These are phyloP conservation scores for Pleomassaria siparia DNA, from an alignment of 2,329 filamentous ascomycete species.

Conservation along the genomic window DNA sequence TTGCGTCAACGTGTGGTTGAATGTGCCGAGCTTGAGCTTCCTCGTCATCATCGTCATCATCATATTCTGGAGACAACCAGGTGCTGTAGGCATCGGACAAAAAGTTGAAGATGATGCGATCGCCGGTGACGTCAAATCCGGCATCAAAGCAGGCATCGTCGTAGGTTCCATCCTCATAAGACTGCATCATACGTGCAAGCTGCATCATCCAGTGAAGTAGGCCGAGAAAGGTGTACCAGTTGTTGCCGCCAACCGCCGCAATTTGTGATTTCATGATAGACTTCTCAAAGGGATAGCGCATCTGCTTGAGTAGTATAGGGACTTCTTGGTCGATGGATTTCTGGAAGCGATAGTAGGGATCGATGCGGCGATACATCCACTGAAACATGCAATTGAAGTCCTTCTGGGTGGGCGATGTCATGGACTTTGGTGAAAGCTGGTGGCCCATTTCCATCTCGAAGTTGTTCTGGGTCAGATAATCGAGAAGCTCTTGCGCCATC, in stretches of 20 bases:
- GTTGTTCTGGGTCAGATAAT: constrained; percentile 90
- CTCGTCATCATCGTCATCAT: constrained; percentile 77
- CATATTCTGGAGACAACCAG: constrained; percentile 79
- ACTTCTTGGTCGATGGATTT: constrained; percentile 96
- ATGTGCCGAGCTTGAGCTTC: constrained; percentile 70
- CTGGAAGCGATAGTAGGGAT: constrained; percentile 88
- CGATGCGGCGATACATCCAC: constrained; percentile 94
- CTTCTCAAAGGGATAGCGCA: constrained; percentile 93
- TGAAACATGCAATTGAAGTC: constrained; percentile 98
- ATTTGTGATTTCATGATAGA: constrained; percentile 97
- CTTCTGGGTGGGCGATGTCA: constrained; percentile 94
- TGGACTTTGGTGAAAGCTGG: constrained; percentile 82
- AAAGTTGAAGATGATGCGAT: constrained; percentile 94
- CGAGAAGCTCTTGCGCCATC: constrained; percentile 85
- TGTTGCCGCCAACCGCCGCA: constrained; percentile 90
- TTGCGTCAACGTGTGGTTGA: constrained; percentile 79
- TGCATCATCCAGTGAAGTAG: constrained; percentile 99
- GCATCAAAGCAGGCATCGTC: constrained; percentile 87
- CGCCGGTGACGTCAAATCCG: constrained; percentile 82
- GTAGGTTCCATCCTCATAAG: constrained; percentile 75
- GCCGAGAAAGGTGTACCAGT: constrained; percentile 93
- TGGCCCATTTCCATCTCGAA: constrained; percentile 99
- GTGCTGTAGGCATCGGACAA: constrained; percentile 86
- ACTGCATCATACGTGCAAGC: constrained; percentile 87
- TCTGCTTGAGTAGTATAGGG: constrained; percentile 84